Evolutionary conservation across 2,329 filamentous ascomycete genomes (phyloP), one percentile per base, ranked within the genome.

Genomic region (Cercospora sp.): DNA sequence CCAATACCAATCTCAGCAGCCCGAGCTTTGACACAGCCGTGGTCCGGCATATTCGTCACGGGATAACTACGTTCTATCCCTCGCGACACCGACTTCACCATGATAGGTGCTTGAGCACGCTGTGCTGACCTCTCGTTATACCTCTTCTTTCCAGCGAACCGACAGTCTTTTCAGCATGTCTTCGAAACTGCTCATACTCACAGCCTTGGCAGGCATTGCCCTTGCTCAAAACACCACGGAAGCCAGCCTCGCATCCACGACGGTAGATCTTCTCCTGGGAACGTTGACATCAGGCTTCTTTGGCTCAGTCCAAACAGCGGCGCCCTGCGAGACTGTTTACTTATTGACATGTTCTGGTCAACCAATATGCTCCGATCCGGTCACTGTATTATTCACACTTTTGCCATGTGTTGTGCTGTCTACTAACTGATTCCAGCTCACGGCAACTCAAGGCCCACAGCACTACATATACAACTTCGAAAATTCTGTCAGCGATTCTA

Each of bases 401-500:
- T 55, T 18, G 1, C 10, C n/a, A n/a, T 53, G 10, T 12, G 3
- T 21, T 32, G 10, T 16, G 18, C 3, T 9, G 2, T 21, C 9
- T 55, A 61, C 59, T 63, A 51, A 63, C 26, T 18, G 13, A 51
- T 2, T 16, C n/a, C 30, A 71, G 66, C 53, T 71, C 58, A 65
- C 61, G 5, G 65, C 68, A n/a, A 67, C 68, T 12, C 63, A 68
- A 61, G 43, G 63, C 9, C 68, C 68, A 32, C 51, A 55, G 32
- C 57, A 59, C 3, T 68, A 69, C 53, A 63, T 63, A 7, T 63
- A 55, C 61, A 57, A 63, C 45, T 63, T 63, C 12, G n/a, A 63
- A 5, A 63, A 55, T 18, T 53, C 61, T 51, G 61, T 63, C 61
- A 63, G 45, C 45, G 21, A 63, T n/a, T 55, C 61, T 3, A 34